These are phyloP conservation scores for Scedosporium boydii DNA, from an alignment of 2,329 filamentous ascomycete genomes.

Conservation along the genomic window DNA sequence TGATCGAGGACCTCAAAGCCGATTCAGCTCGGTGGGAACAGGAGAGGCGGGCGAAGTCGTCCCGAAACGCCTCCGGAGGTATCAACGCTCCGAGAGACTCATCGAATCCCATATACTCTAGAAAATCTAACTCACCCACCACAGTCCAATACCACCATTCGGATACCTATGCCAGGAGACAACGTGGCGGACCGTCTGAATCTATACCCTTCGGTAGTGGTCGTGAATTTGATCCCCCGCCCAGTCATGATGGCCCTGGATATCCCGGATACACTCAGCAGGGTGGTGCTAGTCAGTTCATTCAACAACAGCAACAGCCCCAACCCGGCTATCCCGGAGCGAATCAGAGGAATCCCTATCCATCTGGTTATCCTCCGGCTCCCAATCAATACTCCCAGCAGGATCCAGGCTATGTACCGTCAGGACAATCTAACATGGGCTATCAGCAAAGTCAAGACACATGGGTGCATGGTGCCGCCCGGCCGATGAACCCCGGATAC, in stretches of 20 bases:
- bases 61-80: slow-evolving; percentile 47
- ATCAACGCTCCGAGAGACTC: slow-evolving; percentile 42
- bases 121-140: slow-evolving; percentile 49
- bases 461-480: slow-evolving; percentile 6
- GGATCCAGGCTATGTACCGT: background rate
- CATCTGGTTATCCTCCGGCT: background rate
- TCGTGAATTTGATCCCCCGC: slow-evolving; percentile 4
- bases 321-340: background rate
- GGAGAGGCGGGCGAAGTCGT: slow-evolving; percentile 47
- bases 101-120: slow-evolving; percentile 33
- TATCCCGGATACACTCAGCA: slow-evolving; percentile 2
- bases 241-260: slow-evolving; percentile 1
- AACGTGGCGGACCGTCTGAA: slow-evolving; percentile 5
- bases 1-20: slow-evolving; percentile 54
- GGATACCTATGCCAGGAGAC: slow-evolving; percentile 27
- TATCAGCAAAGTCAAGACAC: slow-evolving; percentile 3
- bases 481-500: slow-evolving; percentile 1
- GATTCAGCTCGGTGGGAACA: slow-evolving; percentile 53
- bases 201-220: slow-evolving; percentile 1
- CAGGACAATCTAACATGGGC: background rate
- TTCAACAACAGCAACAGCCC: slow-evolving; percentile 2
- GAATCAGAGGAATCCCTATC: background rate
- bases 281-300: background rate
- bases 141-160: slow-evolving; percentile 49
- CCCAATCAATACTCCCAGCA: slow-evolving; percentile 1